Conservation (phyloP, 1,139 yeast genomes). For the Arxiozyma heterogenica region DNA sequence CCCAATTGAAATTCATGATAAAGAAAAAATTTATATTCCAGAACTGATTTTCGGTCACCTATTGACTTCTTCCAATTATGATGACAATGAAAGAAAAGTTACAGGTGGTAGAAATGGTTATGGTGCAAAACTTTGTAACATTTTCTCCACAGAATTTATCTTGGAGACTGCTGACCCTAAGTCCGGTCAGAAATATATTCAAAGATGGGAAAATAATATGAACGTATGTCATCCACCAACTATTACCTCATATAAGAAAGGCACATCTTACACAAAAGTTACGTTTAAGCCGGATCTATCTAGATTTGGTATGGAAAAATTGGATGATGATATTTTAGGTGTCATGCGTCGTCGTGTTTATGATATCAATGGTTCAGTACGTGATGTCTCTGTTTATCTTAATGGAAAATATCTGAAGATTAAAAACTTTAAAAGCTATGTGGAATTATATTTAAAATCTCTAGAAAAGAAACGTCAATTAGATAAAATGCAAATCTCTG, state of each 20-base stretch:
- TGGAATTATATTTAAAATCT: conserved; percentile 82
- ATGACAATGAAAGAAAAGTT: conserved; percentile 89
- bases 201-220: conserved; percentile 88
- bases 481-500: conserved; percentile 29
- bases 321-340: conserved; percentile 75
- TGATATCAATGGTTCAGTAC: conserved; percentile 93
- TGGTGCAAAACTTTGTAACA: conserved; percentile 94
- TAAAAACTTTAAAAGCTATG: conserved; percentile 73
- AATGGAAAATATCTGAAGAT: conserved; percentile 68
- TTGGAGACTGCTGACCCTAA: conserved; percentile 83
- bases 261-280: conserved; percentile 71
- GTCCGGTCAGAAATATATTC: conserved; percentile 56
- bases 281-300: conserved; percentile 82
- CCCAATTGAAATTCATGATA: conserved; percentile 86
- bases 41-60: conserved; percentile 94
- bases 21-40: conserved; percentile 89
- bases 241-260: conserved; percentile 45
- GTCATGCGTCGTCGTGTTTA: conserved; percentile 89
- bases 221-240: conserved; percentile 64
- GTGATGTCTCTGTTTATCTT: conserved; percentile 67
- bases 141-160: conserved; percentile 78
- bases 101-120: conserved; percentile 99
- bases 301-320: conserved; percentile 71
- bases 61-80: conserved; percentile 90
- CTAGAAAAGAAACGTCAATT: conserved; percentile 36